Conservation (phyloP, 164 flowering plant species). For the Chloranthus sessilifolius region DNA sequence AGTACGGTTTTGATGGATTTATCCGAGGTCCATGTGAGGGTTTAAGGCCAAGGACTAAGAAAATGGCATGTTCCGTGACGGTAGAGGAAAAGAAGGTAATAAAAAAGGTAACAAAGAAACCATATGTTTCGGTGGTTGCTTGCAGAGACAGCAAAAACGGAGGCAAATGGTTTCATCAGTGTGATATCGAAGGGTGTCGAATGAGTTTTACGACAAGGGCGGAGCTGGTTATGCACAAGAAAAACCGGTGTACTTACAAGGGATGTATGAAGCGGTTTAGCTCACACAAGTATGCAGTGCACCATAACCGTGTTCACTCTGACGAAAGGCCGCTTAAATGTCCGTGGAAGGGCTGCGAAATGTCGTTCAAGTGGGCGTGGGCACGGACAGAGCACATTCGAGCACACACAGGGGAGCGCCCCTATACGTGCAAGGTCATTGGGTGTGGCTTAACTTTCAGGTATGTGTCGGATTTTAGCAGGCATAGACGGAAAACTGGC, state of each 20-base stretch:
- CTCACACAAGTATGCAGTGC: conserved; percentile 62
- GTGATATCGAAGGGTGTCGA: conserved; percentile 65
- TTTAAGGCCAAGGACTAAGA: conserved; percentile 56
- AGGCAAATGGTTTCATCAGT: conserved; percentile 27
- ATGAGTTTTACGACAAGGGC: conserved; percentile 65
- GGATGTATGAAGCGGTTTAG: conserved; percentile 77
- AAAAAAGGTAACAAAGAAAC: conserved; percentile 19
- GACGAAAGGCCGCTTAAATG: conserved; percentile 90
- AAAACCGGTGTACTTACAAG: conserved; percentile 56
- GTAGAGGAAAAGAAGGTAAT: conserved; percentile 11
- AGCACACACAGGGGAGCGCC: conserved; percentile 88
- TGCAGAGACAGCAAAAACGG: conserved; percentile 20
- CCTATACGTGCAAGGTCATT: conserved; percentile 65
- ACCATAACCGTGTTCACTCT: conserved; percentile 70
- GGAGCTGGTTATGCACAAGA: conserved; percentile 55
- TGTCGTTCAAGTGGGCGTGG: conserved; percentile 98
- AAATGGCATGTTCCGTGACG: conserved; percentile 15
- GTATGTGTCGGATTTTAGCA: conserved; percentile 80
- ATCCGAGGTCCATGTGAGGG: conserved; percentile 89
- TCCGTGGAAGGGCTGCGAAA: conserved; percentile 78
- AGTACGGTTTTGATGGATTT: conserved; percentile 24
- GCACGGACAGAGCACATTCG: conserved; percentile 87
- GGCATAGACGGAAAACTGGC: conserved; percentile 83
- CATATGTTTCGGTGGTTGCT: conserved; percentile 12
- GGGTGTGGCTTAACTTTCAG: conserved; percentile 86